Conservation (phyloP, 176 grass and related monocot genomes). For the Poa annua region DNA sequence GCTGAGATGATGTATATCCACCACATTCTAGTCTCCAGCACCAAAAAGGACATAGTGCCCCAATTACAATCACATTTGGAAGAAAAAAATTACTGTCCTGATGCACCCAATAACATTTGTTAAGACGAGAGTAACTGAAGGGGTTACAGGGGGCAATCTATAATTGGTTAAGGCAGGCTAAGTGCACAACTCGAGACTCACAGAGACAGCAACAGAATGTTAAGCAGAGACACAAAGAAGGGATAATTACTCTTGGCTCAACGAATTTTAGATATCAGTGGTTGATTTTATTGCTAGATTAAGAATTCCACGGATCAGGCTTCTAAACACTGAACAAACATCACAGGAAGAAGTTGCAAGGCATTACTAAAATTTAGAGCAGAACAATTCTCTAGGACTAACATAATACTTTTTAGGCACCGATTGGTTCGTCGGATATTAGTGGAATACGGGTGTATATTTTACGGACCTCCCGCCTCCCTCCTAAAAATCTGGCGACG, state of each 20-base stretch:
- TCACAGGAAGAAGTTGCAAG: neutral
- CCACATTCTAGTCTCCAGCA: neutral
- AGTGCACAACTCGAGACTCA: neutral
- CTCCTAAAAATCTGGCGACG: too few relatives aligned
- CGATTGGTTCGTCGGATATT: too few relatives aligned
- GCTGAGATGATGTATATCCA: neutral
- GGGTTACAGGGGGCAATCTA: too few relatives aligned
- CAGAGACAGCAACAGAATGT: neutral
- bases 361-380: neutral
- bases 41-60: neutral
- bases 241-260: neutral
- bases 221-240: neutral
- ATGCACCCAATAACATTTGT: neutral
- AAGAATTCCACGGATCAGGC: neutral
- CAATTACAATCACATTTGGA: neutral
- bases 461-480: too few relatives aligned
- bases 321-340: neutral
- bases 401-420: constrained; percentile 73
- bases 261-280: neutral
- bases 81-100: neutral
- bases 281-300: neutral
- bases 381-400: neutral
- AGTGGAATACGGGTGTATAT: too few relatives aligned
- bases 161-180: neutral
- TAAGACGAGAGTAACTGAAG: too few relatives aligned